Base-by-base conservation (phyloP, 1,139 yeast species). In the Suzukiozyma palmioleophila region DNA sequence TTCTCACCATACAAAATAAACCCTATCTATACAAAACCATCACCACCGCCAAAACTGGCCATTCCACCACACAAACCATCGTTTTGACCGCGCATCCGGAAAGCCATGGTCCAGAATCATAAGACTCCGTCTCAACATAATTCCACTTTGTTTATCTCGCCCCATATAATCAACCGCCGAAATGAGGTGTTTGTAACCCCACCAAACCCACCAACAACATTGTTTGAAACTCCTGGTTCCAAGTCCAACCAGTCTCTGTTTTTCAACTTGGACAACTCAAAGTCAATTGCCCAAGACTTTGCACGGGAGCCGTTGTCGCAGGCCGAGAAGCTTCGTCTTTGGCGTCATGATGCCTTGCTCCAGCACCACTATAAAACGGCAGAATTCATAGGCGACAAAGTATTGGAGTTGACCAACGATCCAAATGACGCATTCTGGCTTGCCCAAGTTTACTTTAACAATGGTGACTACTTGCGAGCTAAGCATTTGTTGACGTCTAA, bases 381-480 rank as follows among this genome's bases (percentile, higher is more conserved):
- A 0, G 94, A 85, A 52, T 88, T 81, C 55, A 77, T 94, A 26
- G 98, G 97, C 10, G 96, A 92, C 63, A 92, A 90, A 52, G 86
- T 94, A 8, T 71, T 62, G 36, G 79, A 90, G 0, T 64, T 90
- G 43, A 84, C 90, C 1, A 75, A 78, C 45, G 97, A 90, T 54
- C 84, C 96, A 12, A 86, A 84, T 53, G 97, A 92, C 59, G 97
- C 97, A 11, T 90, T 89, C 59, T 92, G 97, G 97, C 69, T 92
- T 33, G 97, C 96, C 0, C 96, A 92, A 61, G 95, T 86, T 2
- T 82, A 84, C 56, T 87, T 81, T 59, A 67, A 75, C 38, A 75
- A 79, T 45, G 92, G 94, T 10, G 80, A 86, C 54, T 89, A 79
- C 57, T 75, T 84, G 30, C 69, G 97, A 33, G 97, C 96, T 2